Conservation (phyloP, 1,139 yeast genomes). For the Blastobotrys illinoisensis region DNA sequence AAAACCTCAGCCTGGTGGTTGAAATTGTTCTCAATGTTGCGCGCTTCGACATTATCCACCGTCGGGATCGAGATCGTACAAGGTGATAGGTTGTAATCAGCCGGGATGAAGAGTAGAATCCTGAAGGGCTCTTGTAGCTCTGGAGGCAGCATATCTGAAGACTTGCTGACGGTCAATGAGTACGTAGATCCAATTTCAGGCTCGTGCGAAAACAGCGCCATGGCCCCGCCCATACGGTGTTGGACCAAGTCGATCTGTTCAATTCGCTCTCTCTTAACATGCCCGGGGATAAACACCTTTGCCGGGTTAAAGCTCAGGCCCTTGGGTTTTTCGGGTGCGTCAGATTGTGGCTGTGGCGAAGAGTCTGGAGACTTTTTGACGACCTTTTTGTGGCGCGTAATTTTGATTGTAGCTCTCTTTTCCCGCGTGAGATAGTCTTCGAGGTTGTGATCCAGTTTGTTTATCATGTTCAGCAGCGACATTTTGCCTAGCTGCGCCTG, state of each 20-base stretch:
- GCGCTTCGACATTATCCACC: constrained; percentile 20
- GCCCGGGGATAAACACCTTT: constrained; percentile 19
- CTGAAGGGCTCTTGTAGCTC: constrained; percentile 17
- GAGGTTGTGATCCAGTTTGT: constrained; percentile 52
- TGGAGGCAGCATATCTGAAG: constrained; percentile 22
- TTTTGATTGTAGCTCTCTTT: constrained; percentile 50
- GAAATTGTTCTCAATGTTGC: constrained; percentile 29
- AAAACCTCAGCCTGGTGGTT: constrained; percentile 24
- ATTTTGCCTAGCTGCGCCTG: constrained; percentile 35
- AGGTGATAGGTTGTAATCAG: constrained; percentile 21
- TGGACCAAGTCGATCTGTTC: constrained; percentile 21
- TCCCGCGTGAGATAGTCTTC: constrained; percentile 55
- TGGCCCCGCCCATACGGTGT: constrained; percentile 17
- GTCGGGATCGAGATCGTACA: constrained; percentile 19
- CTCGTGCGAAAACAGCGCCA: constrained; percentile 12
- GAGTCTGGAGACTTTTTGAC: neutral
- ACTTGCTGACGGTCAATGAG: constrained; percentile 17
- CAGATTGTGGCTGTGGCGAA: neutral
- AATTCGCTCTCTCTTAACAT: constrained; percentile 18
- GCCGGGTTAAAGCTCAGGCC: constrained; percentile 4
- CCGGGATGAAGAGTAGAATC: constrained; percentile 26
- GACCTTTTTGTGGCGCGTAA: constrained; percentile 32
- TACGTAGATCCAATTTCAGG: constrained; percentile 16
- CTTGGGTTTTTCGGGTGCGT: neutral
- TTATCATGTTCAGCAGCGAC: constrained; percentile 46